Evolutionary conservation across 345 rosid genomes (phyloP).

Genomic region (Boechera divaricarpa): DNA sequence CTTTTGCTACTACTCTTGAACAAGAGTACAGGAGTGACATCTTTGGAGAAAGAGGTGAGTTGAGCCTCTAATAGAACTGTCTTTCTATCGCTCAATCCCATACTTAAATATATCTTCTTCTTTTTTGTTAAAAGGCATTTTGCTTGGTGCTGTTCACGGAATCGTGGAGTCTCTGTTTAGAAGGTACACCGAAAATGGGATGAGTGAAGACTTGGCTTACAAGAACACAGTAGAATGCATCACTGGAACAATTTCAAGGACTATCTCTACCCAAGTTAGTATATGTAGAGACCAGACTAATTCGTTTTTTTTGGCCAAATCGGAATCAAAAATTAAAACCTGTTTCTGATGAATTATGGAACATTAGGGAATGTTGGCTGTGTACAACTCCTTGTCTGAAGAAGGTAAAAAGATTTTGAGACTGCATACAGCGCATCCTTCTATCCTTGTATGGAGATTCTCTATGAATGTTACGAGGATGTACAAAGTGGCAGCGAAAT

Average conservation of each 20-base stretch:
- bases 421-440: slow-evolving; percentile 78
- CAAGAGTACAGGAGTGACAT: slow-evolving; percentile 96
- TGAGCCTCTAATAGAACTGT: not conserved
- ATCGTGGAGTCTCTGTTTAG: slow-evolving; percentile 82
- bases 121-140: slow-evolving; percentile 57
- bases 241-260: slow-evolving; percentile 77
- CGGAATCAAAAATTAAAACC: not conserved
- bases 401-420: slow-evolving; percentile 80
- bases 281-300: not conserved
- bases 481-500: slow-evolving; percentile 86
- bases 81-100: not conserved
- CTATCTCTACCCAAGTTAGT: slow-evolving; percentile 81
- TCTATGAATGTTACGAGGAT: slow-evolving; percentile 91
- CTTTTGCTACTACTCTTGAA: slow-evolving; percentile 89
- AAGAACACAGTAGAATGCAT: slow-evolving; percentile 92
- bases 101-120: slow-evolving; percentile 11
- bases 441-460: slow-evolving; percentile 88
- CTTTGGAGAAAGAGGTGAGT: slow-evolving; percentile 90
- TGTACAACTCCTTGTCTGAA: slow-evolving; percentile 74
- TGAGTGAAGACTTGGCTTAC: slow-evolving; percentile 80
- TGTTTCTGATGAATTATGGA: slow-evolving; percentile 14
- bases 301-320: not conserved
- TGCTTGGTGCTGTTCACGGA: slow-evolving; percentile 93
- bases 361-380: slow-evolving; percentile 87
- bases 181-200: slow-evolving; percentile 78